Base-by-base conservation (phyloP, 306 rosid genomes). In the Fragaria vesca region DNA sequence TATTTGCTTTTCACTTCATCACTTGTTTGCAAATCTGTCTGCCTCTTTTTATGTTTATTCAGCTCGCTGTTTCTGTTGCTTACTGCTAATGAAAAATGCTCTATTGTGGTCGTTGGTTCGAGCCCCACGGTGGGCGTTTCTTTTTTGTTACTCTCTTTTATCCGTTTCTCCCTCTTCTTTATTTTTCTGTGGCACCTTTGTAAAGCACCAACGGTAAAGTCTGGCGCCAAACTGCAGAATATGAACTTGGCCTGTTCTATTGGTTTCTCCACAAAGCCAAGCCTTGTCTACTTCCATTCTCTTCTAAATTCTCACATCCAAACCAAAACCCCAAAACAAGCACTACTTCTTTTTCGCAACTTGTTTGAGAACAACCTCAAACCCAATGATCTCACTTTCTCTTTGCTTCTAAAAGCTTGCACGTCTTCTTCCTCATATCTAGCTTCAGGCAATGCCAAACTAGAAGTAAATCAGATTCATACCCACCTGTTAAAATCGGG, bases 351-450 rank as follows among this genome's bases (percentile, higher is more conserved):
- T 61, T 88, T 87, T 75, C 93, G 90, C 18, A 88, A 85, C 34
- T 76, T 88, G 8, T 78, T 87, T 43, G 79, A 68, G 55, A 32
- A 62, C 16, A 81, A 81, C 60, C 74, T 57, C 28, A 84, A 43
- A 21, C 94, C 93, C 60, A 85, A 71, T 38, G 54, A 86, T 60
- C 63, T 82, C 76, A 88, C 94, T 74, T 84, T 88, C 79, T 86
- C 94, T 28, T 76, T 88, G 67, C 91, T 92, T 79, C 57, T 92
- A 58, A 90, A 90, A 84, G 86, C 93, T 1, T 86, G 67, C 62
- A 69, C 85, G 73, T 76, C 90, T 4, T 82, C 85, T 66, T 76
- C 82, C 13, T 51, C 81, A 5, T 47, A 68, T 34, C 21, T 21
- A 10, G 69, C 20, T 54, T 79, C 85, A 58, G 20, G 55, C 21